Evolutionary conservation across 2,329 filamentous ascomycete genomes (phyloP), one percentile per base, ranked within the genome.

Genomic region (Claviceps purpurea): DNA sequence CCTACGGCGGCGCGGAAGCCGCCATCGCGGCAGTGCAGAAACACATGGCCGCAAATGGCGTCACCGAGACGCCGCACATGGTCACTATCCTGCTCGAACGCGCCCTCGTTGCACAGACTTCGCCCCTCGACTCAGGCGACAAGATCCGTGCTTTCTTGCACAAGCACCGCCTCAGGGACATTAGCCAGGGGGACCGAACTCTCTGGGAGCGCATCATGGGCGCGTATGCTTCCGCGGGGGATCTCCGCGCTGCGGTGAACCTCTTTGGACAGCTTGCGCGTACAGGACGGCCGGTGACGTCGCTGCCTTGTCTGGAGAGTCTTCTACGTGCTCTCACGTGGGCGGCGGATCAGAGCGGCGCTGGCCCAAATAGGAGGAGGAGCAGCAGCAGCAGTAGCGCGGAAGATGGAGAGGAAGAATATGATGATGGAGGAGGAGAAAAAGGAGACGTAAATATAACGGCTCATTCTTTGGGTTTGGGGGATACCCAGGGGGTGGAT

Each of bases 11-110:
- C 41, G 67, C 70, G 24, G 69, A 69, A 43, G 64, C 67, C 2
- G 78, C 80, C 52, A 75, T 86, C 14, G 73, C 76, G 45, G 73
- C 73, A 1, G 73, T 91, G 7, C 72, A 89, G 44, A 66, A 70
- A 1, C 78, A 84, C 63, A 85, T 93, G 75, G 68, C 69, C 49
- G 58, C 61, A 5, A 68, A 72, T 24, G 74, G 75, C 20, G 60
- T 84, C 44, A 63, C 73, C 47, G 73, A 80, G 2, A 78, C 77
- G 4, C 66, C 79, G 1, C 77, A 88, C 58, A 85, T 89, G 60
- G 86, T 86, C 69, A 90, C 86, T 24, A 85, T 84, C 60, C 75
- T 93, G 20, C 70, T 86, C 46, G 77, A 83, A 46, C 74, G 85
- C 62, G 84, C 83, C 62, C 84, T 90, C 10, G 62, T 60, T 71